These are phyloP conservation scores for Populus simonii DNA, from an alignment of 345 rosid species.

Conservation along the genomic window DNA sequence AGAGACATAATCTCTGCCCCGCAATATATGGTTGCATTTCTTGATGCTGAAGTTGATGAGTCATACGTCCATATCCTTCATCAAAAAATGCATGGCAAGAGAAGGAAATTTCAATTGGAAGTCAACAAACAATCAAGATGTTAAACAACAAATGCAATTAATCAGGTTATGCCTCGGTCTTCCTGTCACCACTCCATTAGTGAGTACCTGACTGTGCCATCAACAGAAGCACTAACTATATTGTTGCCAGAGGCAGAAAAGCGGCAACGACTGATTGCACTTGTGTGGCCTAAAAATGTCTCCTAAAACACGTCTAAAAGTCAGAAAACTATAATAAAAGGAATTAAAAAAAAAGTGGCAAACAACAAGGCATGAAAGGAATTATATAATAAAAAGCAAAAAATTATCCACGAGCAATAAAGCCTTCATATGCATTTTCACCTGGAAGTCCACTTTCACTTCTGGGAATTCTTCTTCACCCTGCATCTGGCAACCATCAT, in stretches of 20 bases:
- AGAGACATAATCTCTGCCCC: slow-evolving; percentile 70
- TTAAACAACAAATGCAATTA: slow-evolving; percentile 4
- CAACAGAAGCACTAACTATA: slow-evolving; percentile 71
- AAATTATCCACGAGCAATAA: background rate
- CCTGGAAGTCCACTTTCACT: slow-evolving; percentile 71
- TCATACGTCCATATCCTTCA: slow-evolving; percentile 74
- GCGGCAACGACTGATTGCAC: slow-evolving; percentile 62
- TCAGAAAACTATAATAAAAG: background rate
- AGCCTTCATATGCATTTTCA: slow-evolving; percentile 16
- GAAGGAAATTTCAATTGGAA: background rate
- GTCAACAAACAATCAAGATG: slow-evolving; percentile 13
- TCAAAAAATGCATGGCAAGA: slow-evolving; percentile 6
- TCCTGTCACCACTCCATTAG: slow-evolving; percentile 8
- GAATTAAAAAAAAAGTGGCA: background rate
- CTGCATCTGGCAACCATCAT: slow-evolving; percentile 32
- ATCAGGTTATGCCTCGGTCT: slow-evolving; percentile 8
- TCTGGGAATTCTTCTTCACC: slow-evolving; percentile 62
- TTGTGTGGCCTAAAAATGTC: slow-evolving; percentile 71
- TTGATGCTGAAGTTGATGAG: slow-evolving; percentile 58
- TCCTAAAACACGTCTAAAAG: slow-evolving; percentile 38
- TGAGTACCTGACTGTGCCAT: slow-evolving; percentile 73
- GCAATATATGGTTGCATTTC: slow-evolving; percentile 78
- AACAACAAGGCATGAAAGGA: background rate
- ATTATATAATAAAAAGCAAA: too few species aligned
- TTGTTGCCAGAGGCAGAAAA: slow-evolving; percentile 77